Evolutionary conservation across 371 early-diverging fungal genomes (phyloP), one percentile per base, ranked within the genome.

Genomic region (Synchytrium microbalum): DNA sequence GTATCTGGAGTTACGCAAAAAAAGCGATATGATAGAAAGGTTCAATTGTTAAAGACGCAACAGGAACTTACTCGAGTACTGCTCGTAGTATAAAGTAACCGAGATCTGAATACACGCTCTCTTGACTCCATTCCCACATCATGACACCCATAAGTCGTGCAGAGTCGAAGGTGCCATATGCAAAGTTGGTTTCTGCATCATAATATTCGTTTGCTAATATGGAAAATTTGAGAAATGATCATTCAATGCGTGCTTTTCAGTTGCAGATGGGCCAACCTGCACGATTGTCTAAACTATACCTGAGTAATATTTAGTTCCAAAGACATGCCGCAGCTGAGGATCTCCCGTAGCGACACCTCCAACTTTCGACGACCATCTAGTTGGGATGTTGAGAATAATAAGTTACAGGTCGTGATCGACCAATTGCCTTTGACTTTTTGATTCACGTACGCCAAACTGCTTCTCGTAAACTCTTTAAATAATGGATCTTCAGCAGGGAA

Each of bases 51-150:
- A 32, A 27, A 10, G 19, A n/a, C 23, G 26, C 52, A n/a, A 19
- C 13, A 26, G 53, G 1, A 26, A 69, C 69, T 13, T 60, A 90
- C 88, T 88, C 89, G 31, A 93, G 76, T 19, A 90, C 88, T 10
- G 83, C 85, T 29, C 95, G 87, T 8, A 91, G 82, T 65, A 88
- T 79, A 69, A 85, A 91, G 54, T 88, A 74, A 1, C 95, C 94
- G 46, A 78, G 74, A 64, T 86, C 88, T 25, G 74, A 63, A 60
- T 54, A 54, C 25, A 68, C 77, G n/a, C 81, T 80, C 29, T 72
- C 69, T 19, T 67, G 67, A 23, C 86, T 81, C 91, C 92, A 92
- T 38, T 86, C 86, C 61, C 75, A 84, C 32, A 86, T 84, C 73
- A 91, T 78, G 30, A 78, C 69, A 5, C 89, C 96, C 33, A 87